phyloP scores from a whole-genome alignment of 1,284 basidiomycete species.

The Phaffia rhodozyma region DNA sequence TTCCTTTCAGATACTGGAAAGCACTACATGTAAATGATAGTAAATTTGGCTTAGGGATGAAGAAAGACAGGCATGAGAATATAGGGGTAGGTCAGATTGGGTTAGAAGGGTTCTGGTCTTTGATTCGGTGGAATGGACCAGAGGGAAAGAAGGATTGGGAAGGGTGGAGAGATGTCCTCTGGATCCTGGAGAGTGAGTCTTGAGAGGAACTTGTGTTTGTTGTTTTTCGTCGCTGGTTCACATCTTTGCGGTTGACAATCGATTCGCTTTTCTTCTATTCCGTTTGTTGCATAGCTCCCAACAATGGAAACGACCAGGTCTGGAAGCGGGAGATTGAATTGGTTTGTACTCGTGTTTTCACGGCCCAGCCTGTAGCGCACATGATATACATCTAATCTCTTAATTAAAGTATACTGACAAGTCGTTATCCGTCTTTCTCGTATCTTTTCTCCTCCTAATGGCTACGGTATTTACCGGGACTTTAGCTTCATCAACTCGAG shows the following conservation, averaged over 20 bases:
- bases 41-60: constrained; percentile 50
- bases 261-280: constrained; percentile 52
- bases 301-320: constrained; percentile 40
- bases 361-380: too few relatives aligned
- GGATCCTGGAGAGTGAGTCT: constrained; percentile 7
- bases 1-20: constrained; percentile 59
- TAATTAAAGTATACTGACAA: too few relatives aligned
- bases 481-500: too few relatives aligned
- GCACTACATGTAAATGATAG: constrained; percentile 81
- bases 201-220: too few relatives aligned
- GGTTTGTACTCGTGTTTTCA: neutral
- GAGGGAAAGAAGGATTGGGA: neutral
- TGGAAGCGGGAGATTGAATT: constrained; percentile 59
- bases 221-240: neutral
- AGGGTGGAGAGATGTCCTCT: constrained; percentile 13
- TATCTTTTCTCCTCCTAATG: too few relatives aligned
- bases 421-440: too few relatives aligned
- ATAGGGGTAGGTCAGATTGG: constrained; percentile 44
- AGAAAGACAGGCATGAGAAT: constrained; percentile 70
- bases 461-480: too few relatives aligned
- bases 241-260: constrained; percentile 47
- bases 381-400: too few relatives aligned
- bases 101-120: constrained; percentile 2
- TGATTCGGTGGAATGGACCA: constrained; percentile 11
- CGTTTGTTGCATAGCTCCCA: constrained; percentile 50